A percentile compares a stretch with the other conserved stretches of the same genome.
Conservation (phyloP, 495 filamentous ascomycete species). For the Antarctomyces pellizariae region DNA sequence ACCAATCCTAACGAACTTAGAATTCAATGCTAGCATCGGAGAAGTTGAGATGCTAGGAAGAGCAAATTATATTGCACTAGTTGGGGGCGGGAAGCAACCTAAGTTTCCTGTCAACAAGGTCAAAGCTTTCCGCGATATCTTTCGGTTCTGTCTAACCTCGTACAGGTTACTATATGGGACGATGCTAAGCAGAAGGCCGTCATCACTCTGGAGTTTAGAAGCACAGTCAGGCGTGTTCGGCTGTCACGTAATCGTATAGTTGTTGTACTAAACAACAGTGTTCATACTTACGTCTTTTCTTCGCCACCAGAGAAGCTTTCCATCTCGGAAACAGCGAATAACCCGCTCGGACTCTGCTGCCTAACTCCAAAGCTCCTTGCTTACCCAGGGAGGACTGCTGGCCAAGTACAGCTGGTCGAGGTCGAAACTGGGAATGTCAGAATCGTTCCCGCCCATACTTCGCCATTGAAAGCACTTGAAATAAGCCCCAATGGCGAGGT, state of each 20-base stretch:
- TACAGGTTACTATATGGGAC: conserved; percentile 74
- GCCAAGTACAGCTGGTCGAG: conserved; percentile 84
- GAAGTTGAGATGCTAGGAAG: conserved; percentile 71
- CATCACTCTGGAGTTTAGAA: conserved; percentile 49
- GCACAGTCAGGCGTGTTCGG: conserved; percentile 54
- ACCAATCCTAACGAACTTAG: conserved; percentile 18
- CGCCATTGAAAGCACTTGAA: conserved; percentile 52
- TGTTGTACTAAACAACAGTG: conserved; percentile 57
- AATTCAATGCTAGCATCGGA: conserved; percentile 69
- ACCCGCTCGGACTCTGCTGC: conserved; percentile 59
- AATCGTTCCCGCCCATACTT: conserved; percentile 81
- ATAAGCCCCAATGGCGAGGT: conserved; percentile 61
- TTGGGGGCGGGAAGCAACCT: conserved; percentile 69
- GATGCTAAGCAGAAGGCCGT: conserved; percentile 54
- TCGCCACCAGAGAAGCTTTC: conserved; percentile 48
- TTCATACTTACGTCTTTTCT: conserved; percentile 63
- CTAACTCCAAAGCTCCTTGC: conserved; percentile 46
- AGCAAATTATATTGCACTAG: conserved; percentile 70
- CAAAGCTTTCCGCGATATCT: conserved; percentile 1
- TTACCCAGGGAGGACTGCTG: conserved; percentile 64
- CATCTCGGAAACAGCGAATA: conserved; percentile 70
- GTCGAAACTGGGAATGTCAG: conserved; percentile 62
- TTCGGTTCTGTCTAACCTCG: not conserved
- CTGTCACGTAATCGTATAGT: conserved; percentile 59
- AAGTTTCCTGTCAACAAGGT: conserved; percentile 81